Conservation (phyloP, 495 filamentous ascomycete species). For the Penicillium parvum region DNA sequence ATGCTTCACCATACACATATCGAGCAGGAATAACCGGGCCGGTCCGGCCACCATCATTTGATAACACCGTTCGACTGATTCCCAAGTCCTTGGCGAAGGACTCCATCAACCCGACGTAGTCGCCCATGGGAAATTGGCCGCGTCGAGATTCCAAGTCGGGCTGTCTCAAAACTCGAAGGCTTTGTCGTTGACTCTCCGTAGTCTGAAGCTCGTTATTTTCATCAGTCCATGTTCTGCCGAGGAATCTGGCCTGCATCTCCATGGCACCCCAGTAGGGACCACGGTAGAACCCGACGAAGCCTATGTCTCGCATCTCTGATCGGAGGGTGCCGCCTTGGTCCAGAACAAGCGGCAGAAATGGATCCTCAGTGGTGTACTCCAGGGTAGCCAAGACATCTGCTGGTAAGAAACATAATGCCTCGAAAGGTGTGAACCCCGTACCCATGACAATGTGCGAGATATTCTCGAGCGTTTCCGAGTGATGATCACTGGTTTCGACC, state of each 20-base stretch:
- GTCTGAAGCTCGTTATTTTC: not conserved
- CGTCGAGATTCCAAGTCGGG: conserved; percentile 34
- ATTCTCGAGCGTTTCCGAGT: conserved; percentile 37
- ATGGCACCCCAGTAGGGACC: conserved; percentile 84
- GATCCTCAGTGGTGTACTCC: conserved; percentile 48
- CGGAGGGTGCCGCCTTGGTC: conserved; percentile 62
- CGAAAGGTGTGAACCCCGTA: conserved; percentile 66
- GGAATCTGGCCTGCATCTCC: conserved; percentile 76
- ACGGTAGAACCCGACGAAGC: conserved; percentile 83
- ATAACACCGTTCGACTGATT: conserved; percentile 16
- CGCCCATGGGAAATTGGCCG: conserved; percentile 74
- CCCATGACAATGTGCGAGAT: conserved; percentile 67
- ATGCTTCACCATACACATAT: conserved; percentile 16
- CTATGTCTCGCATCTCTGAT: conserved; percentile 55
- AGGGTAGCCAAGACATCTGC: conserved; percentile 49
- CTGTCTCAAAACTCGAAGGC: conserved; percentile 23
- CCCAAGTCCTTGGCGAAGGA: conserved; percentile 55
- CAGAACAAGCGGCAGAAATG: conserved; percentile 63
- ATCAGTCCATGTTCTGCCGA: conserved; percentile 44
- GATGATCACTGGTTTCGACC: conserved; percentile 28
- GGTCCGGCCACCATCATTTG: conserved; percentile 1
- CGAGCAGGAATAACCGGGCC: conserved; percentile 38
- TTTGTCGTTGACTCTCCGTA: conserved; percentile 20
- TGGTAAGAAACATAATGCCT: conserved; percentile 58
- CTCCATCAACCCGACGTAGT: conserved; percentile 77